Evolutionary conservation across 441 rosid species (phyloP).

Genomic region (Adansonia grandidieri): DNA sequence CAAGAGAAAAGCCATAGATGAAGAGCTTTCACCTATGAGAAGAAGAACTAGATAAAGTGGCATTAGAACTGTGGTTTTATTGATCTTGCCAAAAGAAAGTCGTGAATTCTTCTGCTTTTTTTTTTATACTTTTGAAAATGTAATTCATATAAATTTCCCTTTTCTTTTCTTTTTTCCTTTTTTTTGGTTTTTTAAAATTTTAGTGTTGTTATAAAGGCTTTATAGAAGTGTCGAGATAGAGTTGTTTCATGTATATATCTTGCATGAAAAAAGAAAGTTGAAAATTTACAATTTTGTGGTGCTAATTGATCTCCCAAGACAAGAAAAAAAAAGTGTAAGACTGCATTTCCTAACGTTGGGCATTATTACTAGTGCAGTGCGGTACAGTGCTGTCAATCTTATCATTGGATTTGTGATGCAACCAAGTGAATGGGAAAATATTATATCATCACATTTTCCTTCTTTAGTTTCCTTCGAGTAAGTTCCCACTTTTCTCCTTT

Average conservation of each 20-base stretch:
- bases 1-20: conserved; percentile 75
- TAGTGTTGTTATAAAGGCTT: conserved; percentile 16
- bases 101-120: background rate
- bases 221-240: conserved; percentile 37
- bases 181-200: background rate
- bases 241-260: conserved; percentile 32
- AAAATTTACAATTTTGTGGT: conserved; percentile 30
- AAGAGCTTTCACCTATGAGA: conserved; percentile 61
- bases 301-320: background rate
- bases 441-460: background rate
- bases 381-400: background rate
- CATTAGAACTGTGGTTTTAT: conserved; percentile 57
- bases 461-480: background rate
- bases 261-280: conserved; percentile 24
- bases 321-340: background rate
- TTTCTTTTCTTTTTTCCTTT: background rate
- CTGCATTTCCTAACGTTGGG: background rate
- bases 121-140: background rate
- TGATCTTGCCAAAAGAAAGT: background rate
- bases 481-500: too few species aligned
- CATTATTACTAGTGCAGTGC: background rate
- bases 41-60: conserved; percentile 61
- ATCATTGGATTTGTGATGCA: background rate
- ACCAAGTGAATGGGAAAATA: background rate
- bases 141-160: conserved; percentile 11